Base-by-base conservation (phyloP, 2,329 filamentous ascomycete genomes). In the Penicillium sp. region DNA sequence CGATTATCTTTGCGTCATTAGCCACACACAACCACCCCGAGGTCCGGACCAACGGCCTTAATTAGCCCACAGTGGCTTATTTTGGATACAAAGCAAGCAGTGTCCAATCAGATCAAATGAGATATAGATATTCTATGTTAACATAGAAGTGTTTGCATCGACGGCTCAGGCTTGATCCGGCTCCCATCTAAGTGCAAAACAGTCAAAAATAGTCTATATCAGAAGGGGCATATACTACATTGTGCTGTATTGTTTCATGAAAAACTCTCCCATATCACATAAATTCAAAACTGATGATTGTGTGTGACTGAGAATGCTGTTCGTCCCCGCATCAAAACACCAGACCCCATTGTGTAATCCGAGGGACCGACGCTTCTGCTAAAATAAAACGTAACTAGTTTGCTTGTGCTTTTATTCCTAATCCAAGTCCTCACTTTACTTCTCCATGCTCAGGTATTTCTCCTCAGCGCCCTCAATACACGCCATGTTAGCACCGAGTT, bases 391-490 rank as follows among this genome's bases (percentile, higher is more conserved):
- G 16, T 41, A 47, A 33, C n/a, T 10, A 37, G 41, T 17, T 28
- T 38, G 11, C 26, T 12, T 42, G 28, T 22, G 36, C 35, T 33
- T 47, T 48, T 19, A 19, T 33, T 36, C 12, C 31, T 4, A 25
- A 16, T 30, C 40, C 41, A 59, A 25, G n/a, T n/a, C 5, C 43
- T 14, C 30, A 35, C 26, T 36, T 71, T 65, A 25, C 54, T 65
- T 63, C 61, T 77, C 72, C 64, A 75, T 57, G 47, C 70, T 79
- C 59, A 80, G 69, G 72, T 87, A 85, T 71, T 82, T 80, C 71
- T 88, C 82, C 77, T 97, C 93, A 2, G 92, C 93, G 49, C 87
- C 84, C 56, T 86, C 88, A 72, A 97, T 92, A 75, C 90, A 94
- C 64, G 88, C 84, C 80, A 95, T 91, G 73, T 96, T 96, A 42